Conservation (phyloP, 2,329 filamentous ascomycete species). For the Talaromyces piceae region DNA sequence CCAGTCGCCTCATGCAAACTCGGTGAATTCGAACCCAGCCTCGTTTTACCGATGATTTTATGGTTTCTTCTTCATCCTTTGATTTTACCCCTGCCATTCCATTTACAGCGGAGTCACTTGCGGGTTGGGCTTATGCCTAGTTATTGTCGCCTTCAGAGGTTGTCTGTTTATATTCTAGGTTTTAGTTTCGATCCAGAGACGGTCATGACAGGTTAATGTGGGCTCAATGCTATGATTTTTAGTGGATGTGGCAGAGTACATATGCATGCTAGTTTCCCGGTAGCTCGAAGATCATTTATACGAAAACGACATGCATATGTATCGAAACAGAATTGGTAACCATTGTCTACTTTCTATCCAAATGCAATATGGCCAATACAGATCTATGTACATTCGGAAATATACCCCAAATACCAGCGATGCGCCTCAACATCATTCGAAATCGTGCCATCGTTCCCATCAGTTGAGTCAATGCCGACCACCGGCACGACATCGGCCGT, state of each 20-base stretch:
- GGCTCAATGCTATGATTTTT: too few relatives aligned
- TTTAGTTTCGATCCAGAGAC: too few relatives aligned
- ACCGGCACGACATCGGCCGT: conserved; percentile 26
- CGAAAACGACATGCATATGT: background rate
- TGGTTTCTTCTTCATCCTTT: background rate
- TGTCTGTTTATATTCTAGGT: too few relatives aligned
- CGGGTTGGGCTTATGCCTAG: background rate
- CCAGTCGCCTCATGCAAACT: conserved; percentile 25
- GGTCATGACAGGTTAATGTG: too few relatives aligned
- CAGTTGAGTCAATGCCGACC: conserved; percentile 23
- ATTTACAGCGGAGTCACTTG: background rate
- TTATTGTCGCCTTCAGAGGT: background rate
- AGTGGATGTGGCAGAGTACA: too few relatives aligned
- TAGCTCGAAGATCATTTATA: too few relatives aligned
- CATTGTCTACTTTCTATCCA: background rate
- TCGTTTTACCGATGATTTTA: conserved; percentile 30
- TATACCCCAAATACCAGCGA: conserved; percentile 23
- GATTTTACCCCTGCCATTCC: too few relatives aligned
- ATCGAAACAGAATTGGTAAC: background rate
- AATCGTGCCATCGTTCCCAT: conserved; percentile 26
- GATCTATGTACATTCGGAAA: conserved; percentile 9
- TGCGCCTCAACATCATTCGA: conserved; percentile 22
- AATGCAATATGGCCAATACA: background rate
- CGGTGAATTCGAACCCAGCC: conserved; percentile 28
- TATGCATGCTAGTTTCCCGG: too few relatives aligned